Base-by-base conservation (phyloP, 2,329 filamentous ascomycete genomes). In the Talaromyces sp. region DNA sequence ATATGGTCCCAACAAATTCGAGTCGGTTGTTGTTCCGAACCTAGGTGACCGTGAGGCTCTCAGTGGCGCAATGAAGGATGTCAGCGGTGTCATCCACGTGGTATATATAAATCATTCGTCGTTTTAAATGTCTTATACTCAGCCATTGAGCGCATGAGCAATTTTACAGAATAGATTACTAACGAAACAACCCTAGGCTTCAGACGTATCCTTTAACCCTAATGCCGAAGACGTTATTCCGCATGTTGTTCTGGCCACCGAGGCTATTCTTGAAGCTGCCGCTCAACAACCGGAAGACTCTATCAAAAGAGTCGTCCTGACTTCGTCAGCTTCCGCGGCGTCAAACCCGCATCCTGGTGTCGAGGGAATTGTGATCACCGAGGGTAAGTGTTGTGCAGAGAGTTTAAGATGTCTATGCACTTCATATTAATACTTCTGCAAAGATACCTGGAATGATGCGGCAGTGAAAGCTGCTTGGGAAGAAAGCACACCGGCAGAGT, bases 221-320 rank as follows among this genome's bases (percentile, higher is more conserved):
- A 69, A 81, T 17, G 77, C 80, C 1, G 69, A 79, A 12, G 64
- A 71, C 0, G 76, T 80, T 9, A 78, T 84, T 19, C 71, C 75
- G 0, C 69, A 70, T 0, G 76, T 73, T 1, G 74, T 80, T 1
- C 77, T 78, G 0, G 66, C 71, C 66, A 3, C 61, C 75, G 11
- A 64, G 67, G 38, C 64, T 67, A 3, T 76, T 72, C 17, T 77
- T 68, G 67, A 70, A 67, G 26, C 67, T 66, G 58, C 67, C 67
- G 24, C 69, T 66, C 35, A 29, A 24, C n/a, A 48, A 21, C 32
- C 32, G 5, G 41, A 57, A 31, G 27, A 32, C n/a, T 54, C 48
- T 7, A 27, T 62, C n/a, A 50, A 57, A 41, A 46, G 61, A 60
- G 58, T 62, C n/a, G 58, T 62, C 14, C 46, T 62, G 17, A 62